Base-by-base conservation (phyloP, 768 basidiomycete genomes). In the Candolleomyces aberdarensis region DNA sequence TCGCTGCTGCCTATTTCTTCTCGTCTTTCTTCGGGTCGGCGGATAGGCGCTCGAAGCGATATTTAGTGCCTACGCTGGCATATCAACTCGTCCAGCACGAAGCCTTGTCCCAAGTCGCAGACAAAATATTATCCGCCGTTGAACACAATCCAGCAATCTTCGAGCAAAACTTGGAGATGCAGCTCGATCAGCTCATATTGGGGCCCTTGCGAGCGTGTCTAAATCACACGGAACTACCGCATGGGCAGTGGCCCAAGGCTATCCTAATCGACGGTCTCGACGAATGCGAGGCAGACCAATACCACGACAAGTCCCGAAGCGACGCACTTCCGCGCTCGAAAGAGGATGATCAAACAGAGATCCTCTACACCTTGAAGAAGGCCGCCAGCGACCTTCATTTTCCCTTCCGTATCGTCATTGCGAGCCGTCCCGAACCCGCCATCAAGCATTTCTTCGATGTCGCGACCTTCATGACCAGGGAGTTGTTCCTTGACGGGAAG, bases 191-290 rank as follows among this genome's bases (percentile, higher is more conserved):
- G n/a, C 11, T 36, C 29, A n/a, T n/a, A n/a, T n/a, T n/a, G n/a
- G n/a, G n/a, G n/a, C n/a, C n/a, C n/a, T n/a, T 52, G 8, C 50
- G 50, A n/a, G 29, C 5, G 50, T n/a, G 17, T 29, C 41, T 17
- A 43, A 29, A 17, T 7, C 8, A 31, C 9, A 14, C 26, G 10
- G 19, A 46, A 46, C 5, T 46, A 15, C 46, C 39, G 13, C 6
- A n/a, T n/a, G 17, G 11, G 9, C 15, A n/a, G 8, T 58, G 46
- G 46, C 47, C 57, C 9, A 58, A 36, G 32, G 47, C 32, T 26
- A 39, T 58, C 47, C 40, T 64, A 10, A 58, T 61, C 44, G 63
- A 64, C 52, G 63, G 63, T 8, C 32, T 64, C 8, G 63, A 64
- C 41, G 63, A 61, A 31, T 58, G 60, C 36, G 0, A 50, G 14